Evolutionary conservation across 129 eudicot genomes (phyloP).

Genomic region (Rutidosis leptorrhynchoides): DNA sequence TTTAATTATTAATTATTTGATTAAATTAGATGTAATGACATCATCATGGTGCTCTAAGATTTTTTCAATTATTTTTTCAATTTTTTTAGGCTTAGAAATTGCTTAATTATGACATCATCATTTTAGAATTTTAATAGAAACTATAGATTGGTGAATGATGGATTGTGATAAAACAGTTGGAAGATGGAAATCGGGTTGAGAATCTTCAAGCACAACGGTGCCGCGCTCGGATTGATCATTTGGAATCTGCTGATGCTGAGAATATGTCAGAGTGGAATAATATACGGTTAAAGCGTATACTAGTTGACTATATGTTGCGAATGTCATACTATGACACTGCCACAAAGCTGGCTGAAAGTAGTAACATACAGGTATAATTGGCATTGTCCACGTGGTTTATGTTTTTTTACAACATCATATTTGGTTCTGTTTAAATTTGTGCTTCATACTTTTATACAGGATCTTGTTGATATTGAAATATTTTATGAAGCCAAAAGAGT

Average conservation of each 20-base stretch:
- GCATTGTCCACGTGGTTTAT: background rate
- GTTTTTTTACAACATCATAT: background rate
- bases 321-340: slow-evolving; percentile 97
- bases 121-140: too few species aligned
- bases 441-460: slow-evolving; percentile 41
- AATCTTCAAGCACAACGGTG: slow-evolving; percentile 88
- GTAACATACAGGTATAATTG: slow-evolving; percentile 66
- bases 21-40: too few species aligned
- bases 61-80: too few species aligned
- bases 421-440: background rate
- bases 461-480: slow-evolving; percentile 95
- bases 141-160: slow-evolving; percentile 16
- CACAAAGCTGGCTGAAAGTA: slow-evolving; percentile 71
- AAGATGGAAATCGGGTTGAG: slow-evolving; percentile 85
- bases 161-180: slow-evolving; percentile 51
- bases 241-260: slow-evolving; percentile 79
- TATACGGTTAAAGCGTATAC: slow-evolving; percentile 75
- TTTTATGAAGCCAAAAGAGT: slow-evolving; percentile 91
- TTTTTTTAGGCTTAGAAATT: too few species aligned
- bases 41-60: too few species aligned
- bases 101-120: too few species aligned
- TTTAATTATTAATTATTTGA: too few species aligned
- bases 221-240: slow-evolving; percentile 71
- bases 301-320: slow-evolving; percentile 92
- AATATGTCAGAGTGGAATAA: slow-evolving; percentile 66